Base-by-base conservation (phyloP, 1,139 yeast genomes). In the Nakaseomyces glabratus region DNA sequence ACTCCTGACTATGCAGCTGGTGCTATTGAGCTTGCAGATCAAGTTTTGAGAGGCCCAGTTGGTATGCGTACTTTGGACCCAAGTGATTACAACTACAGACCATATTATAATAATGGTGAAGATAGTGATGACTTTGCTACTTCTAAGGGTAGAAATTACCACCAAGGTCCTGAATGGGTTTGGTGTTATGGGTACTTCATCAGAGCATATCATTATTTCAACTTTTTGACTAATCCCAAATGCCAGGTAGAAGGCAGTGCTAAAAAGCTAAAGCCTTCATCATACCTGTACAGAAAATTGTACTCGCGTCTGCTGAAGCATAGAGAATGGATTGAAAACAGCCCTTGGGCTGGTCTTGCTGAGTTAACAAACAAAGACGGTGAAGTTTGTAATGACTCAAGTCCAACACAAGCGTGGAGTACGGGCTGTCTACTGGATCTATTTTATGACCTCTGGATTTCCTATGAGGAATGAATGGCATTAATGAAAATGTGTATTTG, bases 141-240 rank as follows among this genome's bases (percentile, higher is more conserved):
- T 0, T 69, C 97, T 4, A 86, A 86, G 60, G 98, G 98, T 13
- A 71, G 97, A 51, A 90, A 90, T 60, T 90, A 90, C 58, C 98
- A 90, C 58, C 97, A 90, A 61, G 98, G 98, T 2, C 98, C 98
- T 1, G 98, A 90, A 57, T 90, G 98, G 98, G 79, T 82, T 15
- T 90, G 97, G 96, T 74, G 78, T 42, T 68, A 70, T 24, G 98
- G 98, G 1, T 86, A 75, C 60, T 88, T 84, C 55, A 61, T 90
- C 46, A 70, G 96, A 43, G 95, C 97, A 0, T 76, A 67, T 53
- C 61, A 69, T 31, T 57, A 62, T 35, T 76, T 81, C 57, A 75
- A 76, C 45, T 60, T 66, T 37, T 47, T 57, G 19, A 62, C 62
- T 7, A 58, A 56, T 24, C 40, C 54, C 31, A 34, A 51, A 12